A percentile compares a stretch with the other conserved stretches of the same genome.
These are phyloP conservation scores for Hypoxylon fragiforme DNA, from an alignment of 495 filamentous ascomycete genomes.

Conservation along the genomic window DNA sequence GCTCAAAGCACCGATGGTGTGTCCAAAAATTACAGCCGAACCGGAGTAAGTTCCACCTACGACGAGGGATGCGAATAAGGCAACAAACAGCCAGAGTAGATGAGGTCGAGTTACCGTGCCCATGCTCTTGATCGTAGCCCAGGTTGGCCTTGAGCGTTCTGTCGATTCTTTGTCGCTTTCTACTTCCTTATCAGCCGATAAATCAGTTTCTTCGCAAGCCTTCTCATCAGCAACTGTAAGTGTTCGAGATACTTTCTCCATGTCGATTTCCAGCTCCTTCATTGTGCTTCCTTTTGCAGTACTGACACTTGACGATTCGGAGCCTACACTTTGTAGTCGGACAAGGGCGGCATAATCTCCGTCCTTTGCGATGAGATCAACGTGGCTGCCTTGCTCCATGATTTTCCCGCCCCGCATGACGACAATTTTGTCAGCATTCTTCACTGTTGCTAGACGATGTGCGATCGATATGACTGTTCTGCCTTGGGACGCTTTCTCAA, in stretches of 20 bases:
- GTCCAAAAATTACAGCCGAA: slow-evolving; percentile 56
- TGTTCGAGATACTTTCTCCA: slow-evolving; percentile 43
- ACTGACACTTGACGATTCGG: slow-evolving; percentile 34
- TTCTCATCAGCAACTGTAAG: slow-evolving; percentile 16
- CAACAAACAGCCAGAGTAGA: slow-evolving; percentile 34
- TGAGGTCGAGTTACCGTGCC: slow-evolving; percentile 28
- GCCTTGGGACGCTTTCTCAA: slow-evolving; percentile 50
- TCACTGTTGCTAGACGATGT: slow-evolving; percentile 70
- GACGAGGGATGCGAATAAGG: slow-evolving; percentile 41
- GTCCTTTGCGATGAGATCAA: slow-evolving; percentile 39
- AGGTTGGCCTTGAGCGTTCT: slow-evolving; percentile 21
- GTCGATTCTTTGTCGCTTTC: slow-evolving; percentile 10
- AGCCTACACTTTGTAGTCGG: slow-evolving; percentile 37
- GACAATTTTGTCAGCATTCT: slow-evolving; percentile 62
- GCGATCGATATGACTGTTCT: slow-evolving; percentile 75
- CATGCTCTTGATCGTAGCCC: slow-evolving; percentile 34
- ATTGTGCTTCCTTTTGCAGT: slow-evolving; percentile 22
- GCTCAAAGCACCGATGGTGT: slow-evolving; percentile 44
- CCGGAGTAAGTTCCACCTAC: slow-evolving; percentile 51
- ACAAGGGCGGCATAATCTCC: slow-evolving; percentile 50
- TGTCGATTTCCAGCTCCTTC: slow-evolving; percentile 30
- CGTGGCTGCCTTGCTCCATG: slow-evolving; percentile 59
- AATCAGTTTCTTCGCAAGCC: neutral
- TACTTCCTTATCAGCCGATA: slow-evolving; percentile 1
- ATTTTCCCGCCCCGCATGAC: slow-evolving; percentile 60